Evolutionary conservation across 2,329 filamentous ascomycete genomes (phyloP).

Genomic region (Metarhizium rileyi): DNA sequence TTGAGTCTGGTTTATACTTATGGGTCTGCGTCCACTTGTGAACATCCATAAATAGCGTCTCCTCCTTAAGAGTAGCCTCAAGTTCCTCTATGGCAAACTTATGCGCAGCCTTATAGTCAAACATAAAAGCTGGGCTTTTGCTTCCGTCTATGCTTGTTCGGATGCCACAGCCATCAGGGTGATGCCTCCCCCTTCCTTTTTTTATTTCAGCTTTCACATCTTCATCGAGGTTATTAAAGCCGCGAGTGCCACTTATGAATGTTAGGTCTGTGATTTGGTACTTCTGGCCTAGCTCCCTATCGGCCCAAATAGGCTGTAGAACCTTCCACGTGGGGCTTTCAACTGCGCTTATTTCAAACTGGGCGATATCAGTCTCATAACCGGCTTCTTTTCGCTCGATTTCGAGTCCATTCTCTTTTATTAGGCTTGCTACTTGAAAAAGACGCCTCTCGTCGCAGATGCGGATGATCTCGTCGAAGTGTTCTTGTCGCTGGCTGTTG

Average conservation of each 20-base stretch:
- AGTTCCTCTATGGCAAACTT: not conserved
- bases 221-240: not conserved
- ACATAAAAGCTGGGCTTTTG: not conserved
- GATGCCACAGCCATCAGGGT: not conserved
- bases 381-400: not conserved
- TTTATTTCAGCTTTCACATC: too few relatives aligned
- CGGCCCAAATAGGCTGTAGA: not conserved
- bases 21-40: conserved; percentile 3
- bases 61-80: not conserved
- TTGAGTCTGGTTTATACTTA: not conserved
- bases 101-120: not conserved
- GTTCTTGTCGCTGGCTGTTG: not conserved
- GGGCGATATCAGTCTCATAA: not conserved
- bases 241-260: not conserved
- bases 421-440: not conserved
- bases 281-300: not conserved
- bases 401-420: not conserved
- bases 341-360: not conserved
- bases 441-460: not conserved
- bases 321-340: not conserved
- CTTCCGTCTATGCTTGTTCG: not conserved
- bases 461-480: not conserved
- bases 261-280: not conserved
- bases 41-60: conserved; percentile 9
- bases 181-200: not conserved